Evolutionary conservation across 73 alveolate genomes (phyloP).

Genomic region (Blepharisma stoltei): DNA sequence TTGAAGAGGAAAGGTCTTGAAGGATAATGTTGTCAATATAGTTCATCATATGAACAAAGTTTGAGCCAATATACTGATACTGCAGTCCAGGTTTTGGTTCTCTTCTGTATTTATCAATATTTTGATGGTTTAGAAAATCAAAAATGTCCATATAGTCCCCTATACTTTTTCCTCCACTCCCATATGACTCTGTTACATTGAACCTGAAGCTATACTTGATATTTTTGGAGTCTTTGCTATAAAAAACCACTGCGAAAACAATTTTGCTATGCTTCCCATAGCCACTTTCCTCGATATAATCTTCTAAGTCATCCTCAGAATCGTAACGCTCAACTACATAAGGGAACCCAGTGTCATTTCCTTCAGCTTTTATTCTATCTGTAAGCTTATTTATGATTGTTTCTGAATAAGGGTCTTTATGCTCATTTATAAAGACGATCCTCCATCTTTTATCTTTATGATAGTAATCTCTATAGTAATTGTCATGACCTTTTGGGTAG

Average conservation of each 20-base stretch:
- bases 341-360: conserved; percentile 41
- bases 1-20: not conserved
- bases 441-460: not conserved
- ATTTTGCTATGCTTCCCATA: conserved; percentile 39
- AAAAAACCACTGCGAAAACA: conserved; percentile 31
- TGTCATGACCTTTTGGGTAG: too few species aligned
- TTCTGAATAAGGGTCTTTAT: not conserved
- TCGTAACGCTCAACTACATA: not conserved
- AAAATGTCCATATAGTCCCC: conserved; percentile 47
- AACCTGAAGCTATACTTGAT: not conserved
- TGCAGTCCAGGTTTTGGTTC: not conserved
- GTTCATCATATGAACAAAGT: conserved; percentile 1
- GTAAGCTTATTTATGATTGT: not conserved
- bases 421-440: not conserved
- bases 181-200: not conserved
- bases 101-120: not conserved
- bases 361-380: not conserved
- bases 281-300: conserved; percentile 35
- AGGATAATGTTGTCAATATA: conserved; percentile 30
- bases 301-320: conserved; percentile 32
- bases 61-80: not conserved
- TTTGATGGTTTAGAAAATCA: not conserved
- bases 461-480: not conserved
- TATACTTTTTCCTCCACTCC: conserved; percentile 61
- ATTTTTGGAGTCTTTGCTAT: conserved; percentile 26